Base-by-base conservation (phyloP, 345 rosid species). In the Acer yangbiense region DNA sequence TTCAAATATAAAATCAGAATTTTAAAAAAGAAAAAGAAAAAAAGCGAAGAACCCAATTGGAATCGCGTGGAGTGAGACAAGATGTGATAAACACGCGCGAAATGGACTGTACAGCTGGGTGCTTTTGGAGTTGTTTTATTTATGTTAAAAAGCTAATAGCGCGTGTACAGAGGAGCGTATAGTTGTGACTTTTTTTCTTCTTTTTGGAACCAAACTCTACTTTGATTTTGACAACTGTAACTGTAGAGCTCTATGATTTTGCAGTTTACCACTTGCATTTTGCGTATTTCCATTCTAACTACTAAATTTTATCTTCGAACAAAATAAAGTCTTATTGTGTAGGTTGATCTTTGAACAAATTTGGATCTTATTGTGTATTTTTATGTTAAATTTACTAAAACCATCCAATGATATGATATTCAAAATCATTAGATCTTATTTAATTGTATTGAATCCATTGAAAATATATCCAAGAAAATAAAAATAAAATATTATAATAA, bases 141-240 rank as follows among this genome's bases (percentile, higher is more conserved):
- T 23, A 9, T 18, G 39, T 11, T 35, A 39, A 48, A 48, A 61
- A 13, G 69, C 61, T 18, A 41, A 44, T 43, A 35, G 55, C 65
- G 75, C 39, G 78, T 27, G 54, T 25, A 17, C n/a, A n/a, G 8
- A 23, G 27, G 68, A 62, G 67, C 35, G 65, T 50, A 27, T 25
- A 18, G 6, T 20, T 48, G 66, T 41, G 12, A 21, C 9, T 7
- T 23, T 9, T 11, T 14, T 14, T 32, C 3, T 60, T 32, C 16
- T 54, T 43, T 71, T 39, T 16, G 3, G 29, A 13, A 25, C 27
- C 14, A 63, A 14, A 64, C 48, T 2, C 25, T 6, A 18, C 20
- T 75, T 52, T 7, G 63, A 29, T 20, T 11, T 52, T 16, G 70
- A 50, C 77, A 65, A 75, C 35, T 65, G 52, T 50, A 27, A 50